These are phyloP conservation scores for Macadamia integrifolia DNA, from an alignment of 164 flowering plant species.

Conservation along the genomic window DNA sequence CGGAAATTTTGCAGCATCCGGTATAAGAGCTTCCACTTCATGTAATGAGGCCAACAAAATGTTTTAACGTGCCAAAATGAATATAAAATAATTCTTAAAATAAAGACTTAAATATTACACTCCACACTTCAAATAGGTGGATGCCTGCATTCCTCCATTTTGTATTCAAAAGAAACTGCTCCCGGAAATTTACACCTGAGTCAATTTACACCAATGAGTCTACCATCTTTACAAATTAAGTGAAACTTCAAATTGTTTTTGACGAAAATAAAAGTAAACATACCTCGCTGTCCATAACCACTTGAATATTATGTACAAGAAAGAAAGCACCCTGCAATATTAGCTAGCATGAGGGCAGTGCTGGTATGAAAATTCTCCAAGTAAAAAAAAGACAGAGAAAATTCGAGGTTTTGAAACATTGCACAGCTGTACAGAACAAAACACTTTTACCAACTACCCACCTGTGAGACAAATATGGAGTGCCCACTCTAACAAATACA, in stretches of 20 bases:
- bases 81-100: constrained; percentile 4
- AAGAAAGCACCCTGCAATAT: constrained; percentile 25
- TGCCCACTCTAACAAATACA: constrained; percentile 8
- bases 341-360: neutral
- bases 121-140: constrained; percentile 10
- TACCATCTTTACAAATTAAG: too few relatives aligned
- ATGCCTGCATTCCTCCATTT: constrained; percentile 10
- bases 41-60: too few relatives aligned
- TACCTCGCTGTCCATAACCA: constrained; percentile 23
- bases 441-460: neutral
- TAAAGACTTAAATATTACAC: constrained; percentile 10
- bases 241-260: neutral
- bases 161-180: constrained; percentile 14
- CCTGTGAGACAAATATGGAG: constrained; percentile 19
- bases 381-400: neutral
- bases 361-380: neutral
- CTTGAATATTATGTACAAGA: constrained; percentile 26
- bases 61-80: neutral
- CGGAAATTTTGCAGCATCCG: too few relatives aligned
- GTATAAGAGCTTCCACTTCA: too few relatives aligned
- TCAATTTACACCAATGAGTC: neutral
- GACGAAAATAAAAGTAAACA: neutral
- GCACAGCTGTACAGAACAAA: neutral
- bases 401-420: too few relatives aligned
- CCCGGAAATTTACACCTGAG: constrained; percentile 56